Conservation (phyloP, 2,329 filamentous ascomycete genomes). For the Aspergillus niger region DNA sequence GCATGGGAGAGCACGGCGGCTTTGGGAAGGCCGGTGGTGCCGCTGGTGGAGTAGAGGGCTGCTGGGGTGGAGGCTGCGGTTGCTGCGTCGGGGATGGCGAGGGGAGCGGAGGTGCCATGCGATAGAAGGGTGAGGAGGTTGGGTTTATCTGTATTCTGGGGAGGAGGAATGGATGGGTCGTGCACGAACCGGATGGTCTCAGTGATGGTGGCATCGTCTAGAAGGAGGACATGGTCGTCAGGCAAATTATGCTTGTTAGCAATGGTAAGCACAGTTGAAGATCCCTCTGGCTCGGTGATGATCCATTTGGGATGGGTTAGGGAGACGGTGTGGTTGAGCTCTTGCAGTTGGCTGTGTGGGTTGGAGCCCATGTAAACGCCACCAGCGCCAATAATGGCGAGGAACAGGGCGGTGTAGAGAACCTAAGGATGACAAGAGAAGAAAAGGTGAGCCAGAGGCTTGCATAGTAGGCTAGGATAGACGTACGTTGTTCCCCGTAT, state of each 20-base stretch:
- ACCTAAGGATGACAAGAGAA: constrained; percentile 10
- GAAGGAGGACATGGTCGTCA: constrained; percentile 22
- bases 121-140: constrained; percentile 33
- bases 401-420: constrained; percentile 25
- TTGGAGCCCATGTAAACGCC: constrained; percentile 50
- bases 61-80: constrained; percentile 47
- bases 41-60: constrained; percentile 52
- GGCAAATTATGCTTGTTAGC: constrained; percentile 15
- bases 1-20: constrained; percentile 58
- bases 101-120: constrained; percentile 45
- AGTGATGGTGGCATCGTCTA: constrained; percentile 17
- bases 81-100: constrained; percentile 39
- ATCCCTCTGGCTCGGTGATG: constrained; percentile 36
- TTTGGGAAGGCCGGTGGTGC: constrained; percentile 60
- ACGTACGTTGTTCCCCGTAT: constrained; percentile 34
- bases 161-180: not conserved
- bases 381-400: constrained; percentile 40
- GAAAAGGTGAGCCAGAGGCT: not conserved
- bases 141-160: not conserved
- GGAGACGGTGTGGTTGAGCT: constrained; percentile 45
- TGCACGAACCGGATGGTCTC: constrained; percentile 1
- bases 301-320: constrained; percentile 45
- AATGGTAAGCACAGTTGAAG: constrained; percentile 31
- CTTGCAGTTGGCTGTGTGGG: constrained; percentile 41
- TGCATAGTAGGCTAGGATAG: not conserved